These are phyloP conservation scores for Mortierella antarctica DNA, from an alignment of 192 early-diverging fungal species.

Conservation along the genomic window DNA sequence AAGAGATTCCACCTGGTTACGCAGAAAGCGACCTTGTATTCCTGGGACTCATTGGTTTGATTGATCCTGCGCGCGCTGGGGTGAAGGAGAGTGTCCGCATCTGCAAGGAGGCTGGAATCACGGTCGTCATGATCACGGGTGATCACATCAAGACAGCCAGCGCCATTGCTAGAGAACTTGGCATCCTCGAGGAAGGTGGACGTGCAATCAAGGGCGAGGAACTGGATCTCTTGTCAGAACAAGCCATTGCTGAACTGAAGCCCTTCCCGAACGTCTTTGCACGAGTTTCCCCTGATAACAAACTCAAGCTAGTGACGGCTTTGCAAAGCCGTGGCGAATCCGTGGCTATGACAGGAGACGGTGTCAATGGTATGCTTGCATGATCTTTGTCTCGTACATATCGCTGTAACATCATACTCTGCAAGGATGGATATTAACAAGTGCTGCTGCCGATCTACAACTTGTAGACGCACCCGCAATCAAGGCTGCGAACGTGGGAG, in stretches of 20 bases:
- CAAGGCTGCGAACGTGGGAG: conserved; percentile 94
- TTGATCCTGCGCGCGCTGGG: conserved; percentile 89
- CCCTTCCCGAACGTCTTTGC: conserved; percentile 97
- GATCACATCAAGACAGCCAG: conserved; percentile 93
- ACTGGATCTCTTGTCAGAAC: conserved; percentile 90
- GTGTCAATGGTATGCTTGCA: conserved; percentile 73
- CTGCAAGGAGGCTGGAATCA: conserved; percentile 91
- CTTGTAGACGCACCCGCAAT: conserved; percentile 88
- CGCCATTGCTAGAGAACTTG: conserved; percentile 87
- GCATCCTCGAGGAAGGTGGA: conserved; percentile 71
- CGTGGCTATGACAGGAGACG: conserved; percentile 94
- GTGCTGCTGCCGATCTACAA: not conserved
- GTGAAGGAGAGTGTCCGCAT: conserved; percentile 80
- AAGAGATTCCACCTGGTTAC: conserved; percentile 57
- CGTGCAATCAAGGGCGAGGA: conserved; percentile 90
- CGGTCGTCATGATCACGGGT: conserved; percentile 97
- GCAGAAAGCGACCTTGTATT: conserved; percentile 79
- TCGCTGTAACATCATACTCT: conserved; percentile 3
- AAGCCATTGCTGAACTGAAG: conserved; percentile 77
- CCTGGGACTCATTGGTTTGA: conserved; percentile 90
- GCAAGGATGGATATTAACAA: not conserved
- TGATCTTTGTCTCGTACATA: conserved; percentile 48
- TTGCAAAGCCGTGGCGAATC: conserved; percentile 79
- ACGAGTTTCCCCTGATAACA: conserved; percentile 94
- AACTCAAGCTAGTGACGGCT: conserved; percentile 92